Percentiles rank a stretch among this genome's conserved stretches.
Evolutionary conservation across 305 asterid species (phyloP).

Genomic region (Stenogyne calaminthoides): DNA sequence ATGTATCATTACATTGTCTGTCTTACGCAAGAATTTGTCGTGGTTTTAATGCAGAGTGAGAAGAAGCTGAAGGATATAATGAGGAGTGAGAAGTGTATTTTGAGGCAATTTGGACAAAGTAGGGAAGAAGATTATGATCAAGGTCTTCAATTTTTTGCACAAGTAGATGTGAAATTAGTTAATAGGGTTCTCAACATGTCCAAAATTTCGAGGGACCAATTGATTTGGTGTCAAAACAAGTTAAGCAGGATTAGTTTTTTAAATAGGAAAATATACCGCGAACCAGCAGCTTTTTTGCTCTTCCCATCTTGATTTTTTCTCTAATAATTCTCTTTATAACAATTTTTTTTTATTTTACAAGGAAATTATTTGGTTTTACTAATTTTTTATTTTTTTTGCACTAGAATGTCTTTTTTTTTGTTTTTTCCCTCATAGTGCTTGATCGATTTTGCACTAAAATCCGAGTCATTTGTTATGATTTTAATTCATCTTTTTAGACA

Average conservation of each 20-base stretch:
- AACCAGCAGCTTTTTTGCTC: constrained; percentile 66
- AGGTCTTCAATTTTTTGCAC: constrained; percentile 67
- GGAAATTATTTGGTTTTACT: not conserved
- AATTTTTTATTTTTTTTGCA: not conserved
- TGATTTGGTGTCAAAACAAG: constrained; percentile 75
- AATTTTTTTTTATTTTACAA: not conserved
- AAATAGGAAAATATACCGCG: constrained; percentile 54
- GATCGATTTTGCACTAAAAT: not conserved
- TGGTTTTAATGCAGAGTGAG: constrained; percentile 61
- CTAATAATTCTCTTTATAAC: not conserved
- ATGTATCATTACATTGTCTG: no score
- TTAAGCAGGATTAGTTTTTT: constrained; percentile 64
- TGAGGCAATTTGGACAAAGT: constrained; percentile 53
- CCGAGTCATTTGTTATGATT: not conserved
- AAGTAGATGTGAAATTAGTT: constrained; percentile 77
- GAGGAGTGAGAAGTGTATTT: constrained; percentile 70
- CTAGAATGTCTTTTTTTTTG: not conserved
- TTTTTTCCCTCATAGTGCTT: not conserved
- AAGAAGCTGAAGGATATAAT: constrained; percentile 63
- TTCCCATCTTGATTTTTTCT: constrained; percentile 62
- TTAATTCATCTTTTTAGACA: not conserved
- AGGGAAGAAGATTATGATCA: constrained; percentile 54
- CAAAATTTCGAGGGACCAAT: constrained; percentile 63
- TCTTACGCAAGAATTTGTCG: not conserved
- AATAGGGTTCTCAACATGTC: constrained; percentile 72